A percentile compares a stretch with the other conserved stretches of the same genome.
Conservation (phyloP, 2,329 filamentous ascomycete genomes). For the Hymenoscyphus fructigenus region DNA sequence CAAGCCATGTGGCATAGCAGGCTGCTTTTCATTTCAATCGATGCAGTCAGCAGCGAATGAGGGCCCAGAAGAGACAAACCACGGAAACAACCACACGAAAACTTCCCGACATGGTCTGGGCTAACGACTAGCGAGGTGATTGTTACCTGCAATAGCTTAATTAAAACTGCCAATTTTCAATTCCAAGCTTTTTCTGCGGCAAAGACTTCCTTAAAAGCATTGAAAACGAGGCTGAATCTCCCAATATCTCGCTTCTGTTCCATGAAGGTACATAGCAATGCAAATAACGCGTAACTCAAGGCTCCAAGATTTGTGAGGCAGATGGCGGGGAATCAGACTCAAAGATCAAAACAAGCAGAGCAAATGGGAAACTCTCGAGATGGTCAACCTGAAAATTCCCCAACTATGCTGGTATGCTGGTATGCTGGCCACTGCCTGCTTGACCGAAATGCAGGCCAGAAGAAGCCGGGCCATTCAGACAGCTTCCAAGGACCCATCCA, state of each 20-base stretch:
- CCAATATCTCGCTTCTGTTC: too few species aligned
- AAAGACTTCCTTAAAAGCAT: not conserved
- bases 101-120: not conserved
- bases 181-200: not conserved
- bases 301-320: not conserved
- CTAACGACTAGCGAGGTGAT: not conserved
- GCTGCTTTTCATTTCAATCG: constrained; percentile 15
- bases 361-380: not conserved
- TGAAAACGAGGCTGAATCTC: not conserved
- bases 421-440: not conserved
- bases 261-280: not conserved
- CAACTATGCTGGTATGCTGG: too few species aligned
- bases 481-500: not conserved
- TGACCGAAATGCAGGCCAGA: constrained; percentile 1
- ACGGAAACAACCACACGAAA: not conserved
- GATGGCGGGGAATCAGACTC: not conserved
- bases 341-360: not conserved
- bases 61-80: not conserved
- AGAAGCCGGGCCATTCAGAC: not conserved
- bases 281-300: not conserved
- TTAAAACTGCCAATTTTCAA: not conserved
- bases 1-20: constrained; percentile 16
- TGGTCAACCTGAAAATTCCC: not conserved
- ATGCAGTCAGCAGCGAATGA: constrained; percentile 17
- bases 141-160: not conserved